phyloP scores from a whole-genome alignment of 176 grass and related monocot genomes.

The Musa acuminata region DNA sequence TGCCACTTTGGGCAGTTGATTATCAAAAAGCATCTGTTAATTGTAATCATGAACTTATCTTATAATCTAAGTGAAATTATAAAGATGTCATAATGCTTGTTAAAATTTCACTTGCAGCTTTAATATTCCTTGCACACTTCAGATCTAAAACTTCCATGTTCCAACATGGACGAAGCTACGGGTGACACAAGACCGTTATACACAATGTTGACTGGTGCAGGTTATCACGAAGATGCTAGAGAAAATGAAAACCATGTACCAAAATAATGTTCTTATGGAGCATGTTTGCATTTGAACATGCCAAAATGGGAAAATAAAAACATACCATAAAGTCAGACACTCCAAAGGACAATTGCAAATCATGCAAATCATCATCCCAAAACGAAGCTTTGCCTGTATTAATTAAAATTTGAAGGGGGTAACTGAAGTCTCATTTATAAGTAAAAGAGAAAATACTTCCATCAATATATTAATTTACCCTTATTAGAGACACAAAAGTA shows the following conservation, averaged over 20 bases:
- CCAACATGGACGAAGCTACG: too few species aligned
- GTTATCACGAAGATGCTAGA: neutral
- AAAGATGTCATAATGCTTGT: too few species aligned
- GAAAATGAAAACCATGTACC: neutral
- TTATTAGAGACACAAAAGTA: conserved; percentile 63
- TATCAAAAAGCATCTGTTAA: too few species aligned
- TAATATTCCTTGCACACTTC: too few species aligned
- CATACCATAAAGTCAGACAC: conserved; percentile 81
- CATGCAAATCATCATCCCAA: conserved; percentile 89
- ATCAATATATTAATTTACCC: conserved; percentile 36
- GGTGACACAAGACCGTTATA: neutral
- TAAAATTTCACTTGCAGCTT: too few species aligned
- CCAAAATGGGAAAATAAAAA: neutral
- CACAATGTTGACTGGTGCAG: neutral
- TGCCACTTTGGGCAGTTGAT: too few species aligned
- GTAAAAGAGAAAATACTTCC: neutral
- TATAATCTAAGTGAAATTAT: too few species aligned
- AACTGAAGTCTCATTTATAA: conserved; percentile 9
- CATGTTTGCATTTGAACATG: conserved; percentile 4
- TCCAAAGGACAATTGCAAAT: conserved; percentile 74
- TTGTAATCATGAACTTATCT: too few species aligned
- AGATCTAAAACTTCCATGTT: too few species aligned
- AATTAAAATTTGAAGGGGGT: neutral
- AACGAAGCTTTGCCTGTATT: conserved; percentile 49
- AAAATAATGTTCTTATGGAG: neutral